These are phyloP conservation scores for Fusarium keratoplasticum DNA, from an alignment of 2,329 filamentous ascomycete species.

Conservation along the genomic window DNA sequence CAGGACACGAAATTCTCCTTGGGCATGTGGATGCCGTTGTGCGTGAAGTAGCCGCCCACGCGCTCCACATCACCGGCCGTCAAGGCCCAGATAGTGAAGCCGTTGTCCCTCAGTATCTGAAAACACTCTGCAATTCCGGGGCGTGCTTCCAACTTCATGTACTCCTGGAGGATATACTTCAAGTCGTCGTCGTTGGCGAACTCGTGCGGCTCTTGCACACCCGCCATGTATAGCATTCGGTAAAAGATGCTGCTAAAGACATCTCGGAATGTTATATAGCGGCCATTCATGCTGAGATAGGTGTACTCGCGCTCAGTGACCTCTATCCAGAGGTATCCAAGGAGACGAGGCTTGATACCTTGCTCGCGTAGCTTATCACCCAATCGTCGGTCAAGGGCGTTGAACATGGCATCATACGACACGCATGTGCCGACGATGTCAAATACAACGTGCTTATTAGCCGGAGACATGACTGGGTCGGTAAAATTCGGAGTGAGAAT, in stretches of 20 bases:
- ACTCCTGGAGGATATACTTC: conserved; percentile 53
- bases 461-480: conserved; percentile 7
- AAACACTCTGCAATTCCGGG: conserved; percentile 56
- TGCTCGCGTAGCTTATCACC: conserved; percentile 53
- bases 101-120: conserved; percentile 53
- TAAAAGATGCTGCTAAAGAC: conserved; percentile 60
- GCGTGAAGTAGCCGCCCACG: conserved; percentile 64
- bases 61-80: conserved; percentile 63
- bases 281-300: conserved; percentile 57
- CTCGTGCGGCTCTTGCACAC: conserved; percentile 54
- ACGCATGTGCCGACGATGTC: conserved; percentile 66
- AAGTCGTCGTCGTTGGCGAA: conserved; percentile 58
- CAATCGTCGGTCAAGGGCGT: conserved; percentile 53
- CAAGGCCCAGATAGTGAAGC: conserved; percentile 66
- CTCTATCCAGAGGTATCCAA: conserved; percentile 61
- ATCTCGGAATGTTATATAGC: conserved; percentile 56
- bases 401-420: conserved; percentile 57
- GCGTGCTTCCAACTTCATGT: conserved; percentile 51
- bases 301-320: conserved; percentile 62
- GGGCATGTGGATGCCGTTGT: conserved; percentile 61
- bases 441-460: conserved; percentile 59
- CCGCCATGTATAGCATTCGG: conserved; percentile 57
- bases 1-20: conserved; percentile 63
- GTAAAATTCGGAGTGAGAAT: background rate
- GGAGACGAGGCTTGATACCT: conserved; percentile 54